Percentiles rank a stretch among this genome's conserved stretches.
Evolutionary conservation across 352 stramenopile genomes (phyloP).

Genomic region (Phytophthora pluvialis): DNA sequence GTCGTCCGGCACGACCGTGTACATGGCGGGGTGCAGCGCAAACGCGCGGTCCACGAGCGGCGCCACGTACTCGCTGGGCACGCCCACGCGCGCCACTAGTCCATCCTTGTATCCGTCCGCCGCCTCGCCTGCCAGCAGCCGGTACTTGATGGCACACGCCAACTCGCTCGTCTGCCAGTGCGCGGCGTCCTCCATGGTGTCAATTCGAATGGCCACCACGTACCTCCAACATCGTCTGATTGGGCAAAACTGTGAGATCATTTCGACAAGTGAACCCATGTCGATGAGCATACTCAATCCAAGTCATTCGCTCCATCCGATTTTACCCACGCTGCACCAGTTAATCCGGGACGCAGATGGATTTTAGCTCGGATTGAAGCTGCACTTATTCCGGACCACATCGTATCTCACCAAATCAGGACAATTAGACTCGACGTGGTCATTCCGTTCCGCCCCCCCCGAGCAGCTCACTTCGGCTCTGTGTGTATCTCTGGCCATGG

Average conservation of each 20-base stretch:
- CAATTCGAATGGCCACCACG: neutral
- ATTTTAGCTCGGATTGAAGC: conserved; percentile 5
- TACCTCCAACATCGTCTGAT: conserved; percentile 11
- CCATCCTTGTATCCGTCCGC: conserved; percentile 35
- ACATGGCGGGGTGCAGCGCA: conserved; percentile 52
- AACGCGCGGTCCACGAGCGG: conserved; percentile 55
- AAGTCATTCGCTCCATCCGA: conserved; percentile 5
- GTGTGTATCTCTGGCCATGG: conserved; percentile 17
- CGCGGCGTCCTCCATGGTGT: conserved; percentile 20
- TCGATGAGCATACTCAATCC: conserved; percentile 8
- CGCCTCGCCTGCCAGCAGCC: conserved; percentile 37
- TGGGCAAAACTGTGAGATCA: conserved; percentile 17
- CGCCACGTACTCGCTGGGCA: conserved; percentile 51
- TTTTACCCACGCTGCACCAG: conserved; percentile 1
- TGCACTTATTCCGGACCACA: conserved; percentile 17
- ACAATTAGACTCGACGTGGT: neutral
- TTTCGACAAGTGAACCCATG: conserved; percentile 26
- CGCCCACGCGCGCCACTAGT: conserved; percentile 43
- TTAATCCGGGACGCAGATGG: conserved; percentile 17
- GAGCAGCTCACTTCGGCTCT: conserved; percentile 14
- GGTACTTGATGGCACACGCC: conserved; percentile 44
- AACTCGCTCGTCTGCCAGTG: conserved; percentile 53
- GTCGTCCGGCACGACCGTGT: conserved; percentile 36
- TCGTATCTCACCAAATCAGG: conserved; percentile 37
- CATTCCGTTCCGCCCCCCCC: conserved; percentile 20